These are phyloP conservation scores for Alternaria solani DNA, from an alignment of 2,329 filamentous ascomycete genomes.

Conservation along the genomic window DNA sequence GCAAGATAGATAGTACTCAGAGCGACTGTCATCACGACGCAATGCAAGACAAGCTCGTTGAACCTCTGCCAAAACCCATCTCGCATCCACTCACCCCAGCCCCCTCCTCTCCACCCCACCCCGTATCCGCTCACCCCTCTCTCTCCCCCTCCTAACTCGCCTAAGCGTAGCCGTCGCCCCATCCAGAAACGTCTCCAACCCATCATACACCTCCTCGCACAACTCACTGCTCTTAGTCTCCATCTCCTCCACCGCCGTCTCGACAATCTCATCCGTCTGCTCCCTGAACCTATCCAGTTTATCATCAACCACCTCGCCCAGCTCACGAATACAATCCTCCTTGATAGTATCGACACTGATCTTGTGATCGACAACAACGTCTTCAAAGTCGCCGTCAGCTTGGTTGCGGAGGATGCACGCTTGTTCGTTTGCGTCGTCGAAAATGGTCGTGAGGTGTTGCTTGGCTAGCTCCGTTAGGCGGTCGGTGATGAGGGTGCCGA, in stretches of 20 bases:
- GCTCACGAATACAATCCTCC: constrained; percentile 9
- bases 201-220: not conserved
- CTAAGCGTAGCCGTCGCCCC: not conserved
- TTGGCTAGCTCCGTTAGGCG: constrained; percentile 2
- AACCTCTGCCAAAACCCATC: too few species aligned
- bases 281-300: constrained; percentile 14
- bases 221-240: not conserved
- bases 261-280: constrained; percentile 1
- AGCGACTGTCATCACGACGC: too few species aligned
- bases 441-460: constrained; percentile 8
- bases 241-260: constrained; percentile 4
- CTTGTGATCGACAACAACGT: constrained; percentile 15
- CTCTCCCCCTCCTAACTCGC: not conserved
- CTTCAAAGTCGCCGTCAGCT: constrained; percentile 19
- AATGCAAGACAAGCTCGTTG: too few species aligned
- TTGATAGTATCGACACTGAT: constrained; percentile 8
- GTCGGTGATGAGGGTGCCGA: constrained; percentile 12
- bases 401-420: constrained; percentile 11
- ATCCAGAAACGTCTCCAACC: not conserved
- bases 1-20: too few species aligned
- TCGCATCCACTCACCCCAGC: too few species aligned
- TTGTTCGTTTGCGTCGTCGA: constrained; percentile 12
- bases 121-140: too few species aligned
- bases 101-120: too few species aligned
- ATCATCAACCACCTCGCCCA: constrained; percentile 3